Evolutionary conservation across 768 basidiomycete genomes (phyloP), one percentile per base, ranked within the genome.

Genomic region (Termitomyces sp.): DNA sequence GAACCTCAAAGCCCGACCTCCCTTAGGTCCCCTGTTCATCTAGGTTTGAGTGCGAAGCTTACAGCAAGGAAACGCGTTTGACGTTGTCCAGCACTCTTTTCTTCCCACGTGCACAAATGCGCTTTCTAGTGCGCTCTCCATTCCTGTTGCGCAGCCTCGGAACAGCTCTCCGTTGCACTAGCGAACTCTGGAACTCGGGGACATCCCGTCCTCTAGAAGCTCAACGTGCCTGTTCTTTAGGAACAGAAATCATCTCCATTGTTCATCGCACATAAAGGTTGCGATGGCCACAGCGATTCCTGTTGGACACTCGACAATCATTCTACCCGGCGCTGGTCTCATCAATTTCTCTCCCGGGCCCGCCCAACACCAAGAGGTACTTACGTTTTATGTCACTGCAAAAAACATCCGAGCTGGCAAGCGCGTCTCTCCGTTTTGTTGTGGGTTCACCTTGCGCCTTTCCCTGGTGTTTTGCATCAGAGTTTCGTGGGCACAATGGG

Each of bases 221-320:
- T 38, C 22, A 3, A 20, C 5, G 35, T 36, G 12, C n/a, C 38
- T 52, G 15, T 35, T 24, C 28, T 20, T 4, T 3, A 13, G 9
- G 38, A 7, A 20, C 22, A 9, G 42, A 45, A 42, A 15, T 18
- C 1, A 20, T 42, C 56, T 28, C 28, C 13, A 11, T 58, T n/a
- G 35, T 50, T 42, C 20, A 42, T 53, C 51, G 58, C 40, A 45
- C 40, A 20, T 52, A 18, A 59, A 59, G 58, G 40, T 42, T 24
- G 24, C 20, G 50, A 36, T 53, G 42, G 40, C 8, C 40, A 22
- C 50, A n/a, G n/a, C n/a, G 39, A 33, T 55, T 55, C 39, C n/a
- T 16, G 6, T 20, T 33, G 16, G 5, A 6, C 33, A 56, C 28
- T 20, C 22, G 28, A 3, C 22, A 54, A 28, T 32, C 12, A 42